phyloP scores from a whole-genome alignment of 1,284 basidiomycete genomes.

The Ceratobasidium papillatum region DNA sequence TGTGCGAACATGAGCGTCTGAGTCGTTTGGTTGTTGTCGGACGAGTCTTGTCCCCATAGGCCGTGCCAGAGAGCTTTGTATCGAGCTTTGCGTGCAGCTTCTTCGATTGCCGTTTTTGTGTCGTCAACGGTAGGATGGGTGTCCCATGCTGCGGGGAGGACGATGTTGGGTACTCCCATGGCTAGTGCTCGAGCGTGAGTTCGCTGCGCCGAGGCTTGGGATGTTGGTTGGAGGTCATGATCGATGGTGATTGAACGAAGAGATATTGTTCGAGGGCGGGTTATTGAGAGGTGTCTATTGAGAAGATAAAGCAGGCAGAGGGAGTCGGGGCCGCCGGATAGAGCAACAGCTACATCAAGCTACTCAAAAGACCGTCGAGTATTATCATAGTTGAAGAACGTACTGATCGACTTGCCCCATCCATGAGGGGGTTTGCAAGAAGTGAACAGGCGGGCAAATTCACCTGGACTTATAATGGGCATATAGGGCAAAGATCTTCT shows the following conservation, averaged over 20 bases:
- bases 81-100: slow-evolving; percentile 65
- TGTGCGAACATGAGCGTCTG: slow-evolving; percentile 69
- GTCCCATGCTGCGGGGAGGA: slow-evolving; percentile 65
- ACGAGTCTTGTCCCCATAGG: slow-evolving; percentile 52
- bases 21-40: background rate
- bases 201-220: slow-evolving; percentile 62
- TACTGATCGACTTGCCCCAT: slow-evolving; percentile 44
- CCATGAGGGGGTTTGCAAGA: slow-evolving; percentile 44
- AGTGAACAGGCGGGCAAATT: slow-evolving; percentile 43
- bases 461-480: slow-evolving; percentile 41
- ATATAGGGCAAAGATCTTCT: no score
- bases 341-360: slow-evolving; percentile 66
- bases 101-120: slow-evolving; percentile 58
- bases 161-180: slow-evolving; percentile 60
- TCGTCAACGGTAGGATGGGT: slow-evolving; percentile 58
- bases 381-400: background rate
- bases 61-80: slow-evolving; percentile 63
- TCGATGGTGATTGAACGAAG: slow-evolving; percentile 71
- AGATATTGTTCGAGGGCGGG: slow-evolving; percentile 36
- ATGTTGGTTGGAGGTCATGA: slow-evolving; percentile 68
- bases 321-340: slow-evolving; percentile 82
- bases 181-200: slow-evolving; percentile 57
- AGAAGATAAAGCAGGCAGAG: slow-evolving; percentile 76
- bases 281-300: slow-evolving; percentile 52
- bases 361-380: background rate